phyloP scores from a whole-genome alignment of 169 alveolate genomes.

The Plasmodium berghei region DNA sequence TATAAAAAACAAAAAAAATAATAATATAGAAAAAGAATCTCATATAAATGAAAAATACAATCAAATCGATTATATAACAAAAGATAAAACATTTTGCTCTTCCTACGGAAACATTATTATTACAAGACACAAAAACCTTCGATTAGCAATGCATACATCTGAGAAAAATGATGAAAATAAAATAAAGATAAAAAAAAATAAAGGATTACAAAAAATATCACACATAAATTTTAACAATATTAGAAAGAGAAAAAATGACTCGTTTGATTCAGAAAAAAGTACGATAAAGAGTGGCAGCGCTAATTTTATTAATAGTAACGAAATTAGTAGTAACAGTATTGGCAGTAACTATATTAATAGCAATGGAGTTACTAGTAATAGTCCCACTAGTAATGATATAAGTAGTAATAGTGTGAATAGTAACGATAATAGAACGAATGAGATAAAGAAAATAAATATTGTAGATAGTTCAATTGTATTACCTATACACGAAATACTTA shows the following conservation, averaged over 20 bases:
- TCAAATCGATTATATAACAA: not conserved
- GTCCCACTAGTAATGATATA: not conserved
- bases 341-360: not conserved
- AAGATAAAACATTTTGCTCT: not conserved
- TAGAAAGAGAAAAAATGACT: not conserved
- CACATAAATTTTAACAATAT: not conserved
- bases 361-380: not conserved
- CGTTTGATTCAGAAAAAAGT: too few species aligned
- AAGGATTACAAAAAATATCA: not conserved
- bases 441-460: not conserved
- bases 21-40: not conserved
- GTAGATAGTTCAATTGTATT: not conserved
- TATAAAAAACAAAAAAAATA: slow-evolving; percentile 1
- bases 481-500: not conserved
- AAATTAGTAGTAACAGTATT: not conserved
- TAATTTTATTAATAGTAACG: not conserved
- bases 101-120: slow-evolving; percentile 50
- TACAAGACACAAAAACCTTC: slow-evolving; percentile 66
- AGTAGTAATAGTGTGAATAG: not conserved
- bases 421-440: not conserved
- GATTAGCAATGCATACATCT: slow-evolving; percentile 31
- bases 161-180: not conserved
- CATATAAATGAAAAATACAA: not conserved
- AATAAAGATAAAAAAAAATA: not conserved
- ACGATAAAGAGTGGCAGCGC: not conserved